phyloP scores from a whole-genome alignment of 257 asterid genomes.

The Leonotis leonurus region DNA sequence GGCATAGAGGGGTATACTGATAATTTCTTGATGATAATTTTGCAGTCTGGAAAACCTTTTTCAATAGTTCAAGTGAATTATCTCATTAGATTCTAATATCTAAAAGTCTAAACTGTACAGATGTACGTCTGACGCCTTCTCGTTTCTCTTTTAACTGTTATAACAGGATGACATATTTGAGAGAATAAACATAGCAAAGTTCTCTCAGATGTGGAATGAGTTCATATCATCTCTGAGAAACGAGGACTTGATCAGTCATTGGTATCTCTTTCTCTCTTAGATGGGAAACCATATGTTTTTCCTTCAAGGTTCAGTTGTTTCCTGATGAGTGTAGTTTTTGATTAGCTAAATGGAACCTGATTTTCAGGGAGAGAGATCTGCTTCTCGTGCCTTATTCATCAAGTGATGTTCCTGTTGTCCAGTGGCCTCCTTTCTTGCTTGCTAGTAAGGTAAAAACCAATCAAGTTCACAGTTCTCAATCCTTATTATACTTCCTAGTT shows the following conservation, averaged over 20 bases:
- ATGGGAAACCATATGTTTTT: slow-evolving; percentile 1
- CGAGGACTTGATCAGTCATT: slow-evolving; percentile 86
- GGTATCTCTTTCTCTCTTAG: slow-evolving; percentile 7
- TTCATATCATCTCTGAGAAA: slow-evolving; percentile 83
- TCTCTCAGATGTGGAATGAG: slow-evolving; percentile 99
- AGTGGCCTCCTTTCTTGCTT: slow-evolving; percentile 99
- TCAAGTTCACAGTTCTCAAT: slow-evolving; percentile 16
- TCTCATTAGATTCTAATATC: too few species aligned
- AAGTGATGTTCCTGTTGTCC: slow-evolving; percentile 77
- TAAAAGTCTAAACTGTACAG: too few species aligned
- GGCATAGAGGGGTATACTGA: slow-evolving; percentile 34
- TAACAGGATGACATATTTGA: slow-evolving; percentile 61
- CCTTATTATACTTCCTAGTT: slow-evolving; percentile 7
- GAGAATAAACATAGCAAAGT: slow-evolving; percentile 74
- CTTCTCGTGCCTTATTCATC: slow-evolving; percentile 95
- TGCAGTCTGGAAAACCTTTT: not conserved
- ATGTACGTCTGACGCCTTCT: slow-evolving; percentile 6
- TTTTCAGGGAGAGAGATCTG: slow-evolving; percentile 77
- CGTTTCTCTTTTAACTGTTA: slow-evolving; percentile 11
- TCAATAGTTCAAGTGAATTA: not conserved
- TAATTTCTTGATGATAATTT: slow-evolving; percentile 19
- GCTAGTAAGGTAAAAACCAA: slow-evolving; percentile 78
- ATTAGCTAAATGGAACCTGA: slow-evolving; percentile 7
- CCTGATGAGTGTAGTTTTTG: not conserved
- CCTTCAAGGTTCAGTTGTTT: not conserved